Conservation (phyloP, 345 rosid genomes). For the Gossypium thurberi region DNA sequence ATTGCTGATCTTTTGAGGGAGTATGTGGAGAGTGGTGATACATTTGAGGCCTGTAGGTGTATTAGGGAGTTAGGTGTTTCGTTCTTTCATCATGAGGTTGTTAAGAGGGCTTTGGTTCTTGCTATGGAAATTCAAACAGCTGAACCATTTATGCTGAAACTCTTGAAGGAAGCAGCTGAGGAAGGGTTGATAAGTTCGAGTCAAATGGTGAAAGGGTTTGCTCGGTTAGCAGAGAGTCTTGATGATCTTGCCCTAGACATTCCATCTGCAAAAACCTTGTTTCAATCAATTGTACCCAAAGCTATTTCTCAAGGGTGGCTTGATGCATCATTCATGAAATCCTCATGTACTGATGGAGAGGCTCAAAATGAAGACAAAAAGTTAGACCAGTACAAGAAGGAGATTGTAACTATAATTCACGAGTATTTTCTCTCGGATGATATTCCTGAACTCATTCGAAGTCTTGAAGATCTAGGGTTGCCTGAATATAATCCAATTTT, state of each 20-base stretch:
- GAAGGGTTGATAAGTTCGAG: conserved; percentile 94
- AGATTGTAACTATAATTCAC: conserved; percentile 70
- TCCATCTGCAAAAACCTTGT: conserved; percentile 67
- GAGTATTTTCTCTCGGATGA: conserved; percentile 98
- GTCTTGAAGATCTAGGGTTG: conserved; percentile 74
- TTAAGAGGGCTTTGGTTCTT: conserved; percentile 86
- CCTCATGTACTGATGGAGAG: conserved; percentile 37
- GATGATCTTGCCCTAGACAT: conserved; percentile 96
- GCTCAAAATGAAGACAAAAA: conserved; percentile 37
- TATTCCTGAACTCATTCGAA: conserved; percentile 85
- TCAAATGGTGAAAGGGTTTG: conserved; percentile 90
- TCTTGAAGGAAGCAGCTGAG: conserved; percentile 84
- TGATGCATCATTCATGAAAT: conserved; percentile 49
- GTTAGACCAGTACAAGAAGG: conserved; percentile 66
- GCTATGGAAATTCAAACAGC: conserved; percentile 73
- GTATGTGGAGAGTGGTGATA: conserved; percentile 75
- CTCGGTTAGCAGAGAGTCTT: conserved; percentile 78
- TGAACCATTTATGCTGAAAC: conserved; percentile 58
- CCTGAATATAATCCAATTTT: conserved; percentile 77
- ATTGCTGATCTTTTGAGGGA: conserved; percentile 80
- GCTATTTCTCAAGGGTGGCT: conserved; percentile 92
- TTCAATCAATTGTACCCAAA: conserved; percentile 51
- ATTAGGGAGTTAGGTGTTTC: conserved; percentile 85
- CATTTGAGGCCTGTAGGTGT: conserved; percentile 93
- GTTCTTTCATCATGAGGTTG: conserved; percentile 97